These are phyloP conservation scores for Centaurea solstitialis DNA, from an alignment of 129 eudicot genomes.

Conservation along the genomic window DNA sequence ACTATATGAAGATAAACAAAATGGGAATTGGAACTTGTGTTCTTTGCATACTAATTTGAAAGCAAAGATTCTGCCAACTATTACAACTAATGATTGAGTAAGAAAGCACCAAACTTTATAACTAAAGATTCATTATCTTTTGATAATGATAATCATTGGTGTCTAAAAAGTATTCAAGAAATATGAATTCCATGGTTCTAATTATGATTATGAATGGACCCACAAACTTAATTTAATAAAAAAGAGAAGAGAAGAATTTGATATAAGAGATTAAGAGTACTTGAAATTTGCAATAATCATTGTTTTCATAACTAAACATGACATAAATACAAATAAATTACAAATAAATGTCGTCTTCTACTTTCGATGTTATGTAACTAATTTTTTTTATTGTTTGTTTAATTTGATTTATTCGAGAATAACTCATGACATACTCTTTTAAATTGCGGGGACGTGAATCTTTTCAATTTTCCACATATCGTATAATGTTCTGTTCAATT, in stretches of 20 bases:
- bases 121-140: constrained; percentile 41
- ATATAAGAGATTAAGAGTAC: not conserved
- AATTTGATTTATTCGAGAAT: no score
- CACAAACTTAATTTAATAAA: constrained; percentile 8
- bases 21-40: constrained; percentile 18
- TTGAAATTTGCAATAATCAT: no score
- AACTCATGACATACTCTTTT: no score
- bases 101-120: constrained; percentile 50
- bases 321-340: not conserved
- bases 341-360: not conserved
- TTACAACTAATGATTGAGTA: constrained; percentile 58
- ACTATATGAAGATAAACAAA: constrained; percentile 2
- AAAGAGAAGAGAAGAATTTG: not conserved
- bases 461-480: no score
- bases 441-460: no score
- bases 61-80: constrained; percentile 80
- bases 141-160: constrained; percentile 37
- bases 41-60: constrained; percentile 32
- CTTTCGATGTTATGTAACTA: not conserved
- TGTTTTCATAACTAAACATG: not conserved
- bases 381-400: no score
- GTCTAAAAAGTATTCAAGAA: constrained; percentile 33
- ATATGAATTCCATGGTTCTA: constrained; percentile 19
- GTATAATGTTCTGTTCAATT: not conserved
- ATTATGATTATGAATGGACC: constrained; percentile 19